These are phyloP conservation scores for Pilatotrama ljubarskyi DNA, from an alignment of 768 basidiomycete genomes.

Conservation along the genomic window DNA sequence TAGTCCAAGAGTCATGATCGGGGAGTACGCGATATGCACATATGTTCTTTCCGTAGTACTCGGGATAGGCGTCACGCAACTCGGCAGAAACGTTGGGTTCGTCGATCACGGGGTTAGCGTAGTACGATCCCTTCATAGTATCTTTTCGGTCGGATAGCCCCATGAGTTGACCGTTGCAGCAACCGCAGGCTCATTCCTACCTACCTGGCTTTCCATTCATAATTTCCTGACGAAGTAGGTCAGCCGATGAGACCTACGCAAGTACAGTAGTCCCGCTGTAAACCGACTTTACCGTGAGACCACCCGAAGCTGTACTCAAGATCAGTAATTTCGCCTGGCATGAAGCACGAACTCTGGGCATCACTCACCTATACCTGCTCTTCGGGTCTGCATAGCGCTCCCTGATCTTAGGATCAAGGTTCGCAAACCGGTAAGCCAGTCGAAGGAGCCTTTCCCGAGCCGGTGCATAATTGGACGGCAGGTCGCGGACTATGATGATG, in stretches of 20 bases:
- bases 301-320: constrained; percentile 76
- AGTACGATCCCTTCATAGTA: constrained; percentile 89
- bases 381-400: constrained; percentile 75
- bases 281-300: constrained; percentile 86
- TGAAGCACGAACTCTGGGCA: not conserved
- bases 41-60: constrained; percentile 88
- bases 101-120: constrained; percentile 83
- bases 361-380: constrained; percentile 70
- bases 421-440: constrained; percentile 74
- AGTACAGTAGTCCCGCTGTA: not conserved
- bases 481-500: constrained; percentile 77
- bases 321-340: not conserved
- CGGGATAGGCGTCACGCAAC: constrained; percentile 61
- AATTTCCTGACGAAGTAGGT: constrained; percentile 58
- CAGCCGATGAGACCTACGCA: not conserved
- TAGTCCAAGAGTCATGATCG: not conserved
- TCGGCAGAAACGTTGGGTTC: constrained; percentile 56
- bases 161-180: not conserved
- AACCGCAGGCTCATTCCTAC: not conserved
- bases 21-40: constrained; percentile 48
- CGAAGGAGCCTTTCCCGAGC: constrained; percentile 74
- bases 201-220: constrained; percentile 92
- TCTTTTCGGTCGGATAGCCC: constrained; percentile 44
- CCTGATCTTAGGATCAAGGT: constrained; percentile 60
- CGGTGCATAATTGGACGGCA: constrained; percentile 63